These are phyloP conservation scores for Cyberlindnera samutprakarnensis DNA, from an alignment of 805 yeast genomes.

Conservation along the genomic window DNA sequence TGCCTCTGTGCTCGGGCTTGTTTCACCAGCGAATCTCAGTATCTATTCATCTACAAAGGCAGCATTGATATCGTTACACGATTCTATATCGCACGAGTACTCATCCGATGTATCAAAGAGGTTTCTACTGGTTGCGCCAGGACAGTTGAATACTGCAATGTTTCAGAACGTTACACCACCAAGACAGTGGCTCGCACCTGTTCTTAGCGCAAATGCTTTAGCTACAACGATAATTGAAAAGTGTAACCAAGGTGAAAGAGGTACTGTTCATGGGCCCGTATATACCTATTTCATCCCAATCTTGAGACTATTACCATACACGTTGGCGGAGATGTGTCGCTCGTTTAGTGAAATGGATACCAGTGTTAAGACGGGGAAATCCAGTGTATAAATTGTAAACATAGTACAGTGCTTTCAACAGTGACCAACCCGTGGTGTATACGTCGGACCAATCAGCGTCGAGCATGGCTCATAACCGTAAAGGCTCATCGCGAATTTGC, in stretches of 20 bases:
- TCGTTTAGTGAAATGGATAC: slow-evolving; percentile 61
- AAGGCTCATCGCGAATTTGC: too few species aligned
- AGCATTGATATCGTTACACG: slow-evolving; percentile 76
- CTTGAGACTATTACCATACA: slow-evolving; percentile 63
- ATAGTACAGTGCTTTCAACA: too few species aligned
- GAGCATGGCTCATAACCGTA: too few species aligned
- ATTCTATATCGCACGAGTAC: slow-evolving; percentile 68
- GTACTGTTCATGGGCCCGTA: slow-evolving; percentile 63
- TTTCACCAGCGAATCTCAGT: slow-evolving; percentile 69
- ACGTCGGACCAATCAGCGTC: too few species aligned
- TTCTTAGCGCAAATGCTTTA: slow-evolving; percentile 49
- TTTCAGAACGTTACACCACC: slow-evolving; percentile 76
- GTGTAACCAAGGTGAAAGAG: slow-evolving; percentile 55
- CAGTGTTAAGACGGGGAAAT: slow-evolving; percentile 14
- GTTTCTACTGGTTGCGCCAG: slow-evolving; percentile 73
- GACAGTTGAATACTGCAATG: slow-evolving; percentile 73
- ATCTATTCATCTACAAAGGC: slow-evolving; percentile 87
- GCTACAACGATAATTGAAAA: slow-evolving; percentile 49
- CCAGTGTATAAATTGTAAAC: too few species aligned
- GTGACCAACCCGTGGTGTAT: too few species aligned
- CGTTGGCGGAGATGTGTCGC: slow-evolving; percentile 34
- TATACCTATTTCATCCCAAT: slow-evolving; percentile 68
- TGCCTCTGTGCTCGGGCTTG: slow-evolving; percentile 72
- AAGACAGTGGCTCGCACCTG: slow-evolving; percentile 68
- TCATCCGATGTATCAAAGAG: slow-evolving; percentile 49